Evolutionary conservation across 2,329 filamentous ascomycete species (phyloP), one percentile per base, ranked within the genome.

Genomic region (Colletotrichum sojae): DNA sequence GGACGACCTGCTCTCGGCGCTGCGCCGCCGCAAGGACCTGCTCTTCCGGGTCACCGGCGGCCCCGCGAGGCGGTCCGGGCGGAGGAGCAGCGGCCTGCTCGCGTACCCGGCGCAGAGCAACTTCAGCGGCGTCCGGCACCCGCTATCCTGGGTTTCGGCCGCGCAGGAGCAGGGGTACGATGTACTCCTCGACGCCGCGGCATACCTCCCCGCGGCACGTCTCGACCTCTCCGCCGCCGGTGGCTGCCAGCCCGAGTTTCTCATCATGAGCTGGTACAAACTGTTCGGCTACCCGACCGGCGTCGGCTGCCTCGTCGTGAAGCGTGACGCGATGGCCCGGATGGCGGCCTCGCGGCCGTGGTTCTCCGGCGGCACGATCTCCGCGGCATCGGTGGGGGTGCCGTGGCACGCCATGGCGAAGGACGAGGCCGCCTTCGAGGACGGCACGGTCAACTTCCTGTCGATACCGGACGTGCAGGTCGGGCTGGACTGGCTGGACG

Each of bases 51-150:
- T 36, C 27, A 40, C 49, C 5, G 18, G 25, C 40, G 40, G 48
- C 46, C 31, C 31, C 31, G 9, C 31, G 9, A 36, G 31, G 31
- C 31, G 31, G 9, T 36, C 31, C 31, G 6, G 8, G 13, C 48
- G 48, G 31, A 54, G 55, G 40, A 55, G 52, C 43, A 71, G 70
- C 18, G 79, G 80, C 8, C 74, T 84, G 18, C 83, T 85, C 67
- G 82, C 82, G 4, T 85, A 82, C 72, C 83, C 83, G 4, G 83
- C 82, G 0, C 83, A 84, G 72, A 83, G 80, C 69, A 85, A 85
- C 71, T 83, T 84, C 63, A 80, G 75, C 56, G 82, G 83, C 39
- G 81, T 82, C 3, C 78, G 79, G 0, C 82, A 84, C 52, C 80
- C 82, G 15, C 74, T 84, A 0, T 72, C 73, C 0, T 83, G 80